Evolutionary conservation across 129 eudicot genomes (phyloP), one percentile per base, ranked within the genome.

Genomic region (Flaveria brownii): DNA sequence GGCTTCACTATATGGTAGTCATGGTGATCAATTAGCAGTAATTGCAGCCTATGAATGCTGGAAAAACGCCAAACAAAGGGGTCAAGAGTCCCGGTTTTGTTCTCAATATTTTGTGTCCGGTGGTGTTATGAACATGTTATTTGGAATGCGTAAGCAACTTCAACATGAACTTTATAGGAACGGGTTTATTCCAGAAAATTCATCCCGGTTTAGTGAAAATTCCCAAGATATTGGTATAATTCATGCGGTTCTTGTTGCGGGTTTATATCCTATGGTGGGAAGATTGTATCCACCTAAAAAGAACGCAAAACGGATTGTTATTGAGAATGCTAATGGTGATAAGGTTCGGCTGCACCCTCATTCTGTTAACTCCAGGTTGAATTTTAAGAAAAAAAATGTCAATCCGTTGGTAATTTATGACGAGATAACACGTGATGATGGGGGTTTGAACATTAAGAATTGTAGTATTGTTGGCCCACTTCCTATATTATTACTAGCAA

Each of bases 11-110:
- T 91, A 85, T 62, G 96, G 97, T 50, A 93, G 99, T 45, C 71
- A 74, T 39, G 88, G 99, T 71, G 99, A 95, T 82, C 97, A 95
- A 52, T 77, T 95, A 81, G 97, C 99, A 3, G 63, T 86, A 41
- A 80, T 95, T 14, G 95, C 99, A 26, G 99, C 97, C 57, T 95
- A 83, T 63, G 99, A 95, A 15, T 85, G 94, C 82, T 95, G 99
- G 99, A 85, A 77, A 71, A 85, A 25, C 36, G 97, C 97, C 1
- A 91, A 79, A 86, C 83, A 85, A 45, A 89, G 55, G 72, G 96
- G 96, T 43, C 88, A 86, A 52, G 90, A 95, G 76, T 70, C 86
- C 33, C 56, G 78, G 77, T 95, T 95, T 81, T 91, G 97, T 55
- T 82, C 92, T 49, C 80, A 78, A 16, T 95, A 89, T 78, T 95